Evolutionary conservation across 306 rosid species (phyloP).

Genomic region (Trifolium repens): DNA sequence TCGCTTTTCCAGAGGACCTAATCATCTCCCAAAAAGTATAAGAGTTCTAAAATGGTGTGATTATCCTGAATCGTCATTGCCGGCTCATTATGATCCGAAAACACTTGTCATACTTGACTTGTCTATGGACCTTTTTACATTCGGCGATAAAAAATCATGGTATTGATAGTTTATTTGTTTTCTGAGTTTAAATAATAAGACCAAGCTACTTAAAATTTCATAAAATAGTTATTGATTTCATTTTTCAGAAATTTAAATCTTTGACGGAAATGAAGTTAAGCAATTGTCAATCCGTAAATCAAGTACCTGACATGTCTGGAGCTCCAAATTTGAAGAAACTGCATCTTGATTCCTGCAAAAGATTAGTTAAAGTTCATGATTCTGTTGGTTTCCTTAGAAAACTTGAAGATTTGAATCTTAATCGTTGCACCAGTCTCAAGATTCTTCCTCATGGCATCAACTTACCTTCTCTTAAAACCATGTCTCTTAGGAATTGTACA

Average conservation of each 20-base stretch:
- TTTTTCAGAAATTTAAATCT: slow-evolving; percentile 23
- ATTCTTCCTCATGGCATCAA: background rate
- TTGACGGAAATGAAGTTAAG: background rate
- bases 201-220: background rate
- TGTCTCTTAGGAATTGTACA: background rate
- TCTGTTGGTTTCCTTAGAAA: slow-evolving; percentile 16
- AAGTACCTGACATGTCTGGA: slow-evolving; percentile 27
- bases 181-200: background rate
- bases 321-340: slow-evolving; percentile 1
- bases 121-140: background rate
- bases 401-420: background rate
- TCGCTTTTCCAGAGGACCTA: background rate
- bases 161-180: background rate
- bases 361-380: slow-evolving; percentile 31
- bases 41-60: background rate
- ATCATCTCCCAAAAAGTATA: background rate
- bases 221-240: background rate
- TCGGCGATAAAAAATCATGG: background rate
- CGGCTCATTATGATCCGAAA: background rate
- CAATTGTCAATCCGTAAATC: background rate
- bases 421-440: background rate
- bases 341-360: background rate
- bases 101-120: background rate
- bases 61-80: background rate
- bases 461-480: background rate